Evolutionary conservation across 2,329 filamentous ascomycete species (phyloP), one percentile per base, ranked within the genome.

Genomic region (Sclerotinia borealis): DNA sequence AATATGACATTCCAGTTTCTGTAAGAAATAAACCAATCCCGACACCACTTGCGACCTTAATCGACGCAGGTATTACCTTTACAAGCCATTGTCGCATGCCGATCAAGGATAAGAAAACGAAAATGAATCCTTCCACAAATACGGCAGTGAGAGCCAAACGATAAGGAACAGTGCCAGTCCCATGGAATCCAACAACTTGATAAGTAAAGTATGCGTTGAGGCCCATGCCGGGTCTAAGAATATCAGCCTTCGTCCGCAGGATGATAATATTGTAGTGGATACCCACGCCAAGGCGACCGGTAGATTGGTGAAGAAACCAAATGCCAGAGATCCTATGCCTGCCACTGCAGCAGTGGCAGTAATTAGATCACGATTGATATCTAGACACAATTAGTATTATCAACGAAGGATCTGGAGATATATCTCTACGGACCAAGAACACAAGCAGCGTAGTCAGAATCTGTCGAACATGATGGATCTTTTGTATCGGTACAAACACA

Each of bases 291-390:
- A 76, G 9, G 86, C 87, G 61, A 92, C 88, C 0, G 91, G 91
- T 59, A 95, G 82, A 69, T 96, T 96, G 34, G 91, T 92, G 60
- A 93, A 80, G 25, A 93, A 81, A 4, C 92, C 91, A 78, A 96
- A 93, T 64, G 83, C 79, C 69, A 96, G 87, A 29, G 87, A 89
- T 1, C 89, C 83, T 64, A 95, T 79, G 8, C 90, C 91, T 7
- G 90, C 81, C 59, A 95, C 84, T 11, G 90, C 90, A n/a, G 91
- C 89, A 0, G 92, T 96, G 4, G 90, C 89, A 1, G 91, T 96
- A 63, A 95, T 86, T 22, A 95, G 78, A 74, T 96, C 91, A 29
- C 61, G 61, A 19, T 50, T 59, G n/a, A 63, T 59, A 36, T 59
- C 61, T 63, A 29, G 37, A 27, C 29, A 7, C 15, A 7, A 37